Base-by-base conservation (phyloP, 441 rosid genomes). In the Aquilaria agallochum region DNA sequence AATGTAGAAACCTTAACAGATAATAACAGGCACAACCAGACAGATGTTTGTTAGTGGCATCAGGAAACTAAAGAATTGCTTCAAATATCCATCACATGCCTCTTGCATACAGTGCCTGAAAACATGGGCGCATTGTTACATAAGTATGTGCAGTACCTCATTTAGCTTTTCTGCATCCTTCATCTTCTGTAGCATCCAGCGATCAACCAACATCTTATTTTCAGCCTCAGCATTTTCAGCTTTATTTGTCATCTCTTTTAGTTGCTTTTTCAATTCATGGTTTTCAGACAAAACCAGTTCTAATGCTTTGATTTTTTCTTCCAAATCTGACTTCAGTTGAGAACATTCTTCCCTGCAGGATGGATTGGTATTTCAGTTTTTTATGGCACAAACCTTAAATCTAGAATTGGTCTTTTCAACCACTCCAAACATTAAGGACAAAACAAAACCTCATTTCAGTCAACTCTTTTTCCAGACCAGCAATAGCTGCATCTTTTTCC, bases 121-220 rank as follows among this genome's bases (percentile, higher is more conserved):
- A 10, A 40, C 9, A 40, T 40, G 9, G 45, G 45, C 2, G 45
- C 45, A 8, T 40, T 5, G 56, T 13, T 31, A 59, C 33, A 58
- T 32, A 34, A 51, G 20, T 49, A 30, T 5, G 30, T 40, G 49
- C 27, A 20, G 46, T 76, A 93, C 99, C 97, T 91, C 97, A 32
- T 91, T 94, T 68, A 91, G 90, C 53, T 88, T 89, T 69, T 94
- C 99, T 11, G 99, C 97, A 53, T 91, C 97, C 75, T 91, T 77
- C 97, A 91, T 91, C 81, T 91, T 94, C 69, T 94, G 89, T 69
- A 94, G 76, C 97, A 94, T 94, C 97, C 94, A 94, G 46, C 94
- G 88, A 73, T 94, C 96, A 52, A 94, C 59, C 48, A 94, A 70
- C 88, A 84, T 89, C 76, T 84, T 91, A 65, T 94, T 91, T 72